Evolutionary conservation across 495 filamentous ascomycete genomes (phyloP), one percentile per base, ranked within the genome.

Genomic region (Daldinia decipiens): DNA sequence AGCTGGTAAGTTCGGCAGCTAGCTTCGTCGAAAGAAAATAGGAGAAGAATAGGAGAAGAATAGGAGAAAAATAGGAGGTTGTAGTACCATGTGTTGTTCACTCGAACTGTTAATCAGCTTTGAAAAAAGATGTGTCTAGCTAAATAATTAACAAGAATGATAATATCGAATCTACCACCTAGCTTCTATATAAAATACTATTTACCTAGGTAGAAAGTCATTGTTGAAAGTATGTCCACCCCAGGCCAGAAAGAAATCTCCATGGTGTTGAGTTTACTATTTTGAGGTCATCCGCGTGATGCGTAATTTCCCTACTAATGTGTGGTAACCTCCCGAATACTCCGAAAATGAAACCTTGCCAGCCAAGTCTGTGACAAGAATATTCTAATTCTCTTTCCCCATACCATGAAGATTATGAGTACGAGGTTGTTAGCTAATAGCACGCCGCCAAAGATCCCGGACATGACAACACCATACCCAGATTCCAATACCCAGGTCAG

Each of bases 391-490:
- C 59, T 79, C 79, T 89, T 90, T 13, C 88, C 87, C 74, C 78
- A 85, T 5, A 86, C 0, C 82, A 88, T 83, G 68, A 90, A 89
- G 13, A 86, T 68, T 15, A 87, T 53, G 26, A 90, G 64, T 21
- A 77, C 68, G 39, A 88, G 65, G 70, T 89, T 90, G 75, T 90
- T 90, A 31, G 75, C 81, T 58, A 88, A 71, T 52, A 89, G 59
- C 12, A 89, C 80, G 0, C 73, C 82, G 29, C 81, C 79, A 73
- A 90, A 89, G 2, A 87, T 83, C 0, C 88, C 87, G 5, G 85
- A 79, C 72, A 90, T 87, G 19, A 89, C 83, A 11, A 83, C 81
- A 1, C 80, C 86, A 73, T 88, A 89, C 7, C 87, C 88, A 19
- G 77, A 74, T 59, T 83, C 68, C 74, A 85, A 56, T 11, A 89